Conservation (phyloP, 208 protist genomes). For the Acanthamoeba lenticulata region DNA sequence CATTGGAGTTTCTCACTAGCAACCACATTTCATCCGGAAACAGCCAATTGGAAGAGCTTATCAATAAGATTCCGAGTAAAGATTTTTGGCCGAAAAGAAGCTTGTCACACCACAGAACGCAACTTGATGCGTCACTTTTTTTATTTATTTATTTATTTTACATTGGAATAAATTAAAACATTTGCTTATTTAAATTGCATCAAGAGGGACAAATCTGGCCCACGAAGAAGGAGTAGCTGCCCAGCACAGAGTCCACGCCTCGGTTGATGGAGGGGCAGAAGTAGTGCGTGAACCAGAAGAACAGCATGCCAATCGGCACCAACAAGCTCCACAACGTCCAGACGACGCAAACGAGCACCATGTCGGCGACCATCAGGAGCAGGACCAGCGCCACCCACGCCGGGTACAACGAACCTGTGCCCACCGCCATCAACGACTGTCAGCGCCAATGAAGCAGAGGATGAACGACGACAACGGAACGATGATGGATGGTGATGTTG, state of each 20-base stretch:
- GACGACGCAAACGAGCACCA: not conserved
- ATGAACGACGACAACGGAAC: not conserved
- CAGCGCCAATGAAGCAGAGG: too few relatives aligned
- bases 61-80: too few relatives aligned
- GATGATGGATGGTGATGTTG: not conserved
- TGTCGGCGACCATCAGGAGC: not conserved
- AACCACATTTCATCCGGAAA: too few relatives aligned
- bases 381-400: not conserved
- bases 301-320: not conserved
- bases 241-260: not conserved
- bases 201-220: not conserved
- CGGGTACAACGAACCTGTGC: not conserved
- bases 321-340: conserved; percentile 5
- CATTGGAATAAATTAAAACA: too few relatives aligned
- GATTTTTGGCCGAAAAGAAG: too few relatives aligned
- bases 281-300: conserved; percentile 32
- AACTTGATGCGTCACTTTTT: too few relatives aligned
- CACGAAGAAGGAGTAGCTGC: not conserved
- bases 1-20: too few relatives aligned
- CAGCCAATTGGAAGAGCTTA: too few relatives aligned
- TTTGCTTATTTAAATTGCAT: too few relatives aligned
- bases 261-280: conserved; percentile 24
- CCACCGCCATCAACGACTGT: not conserved
- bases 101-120: too few relatives aligned
- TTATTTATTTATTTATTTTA: too few relatives aligned